Evolutionary conservation across 768 basidiomycete genomes (phyloP).

Genomic region (Russula lepida): DNA sequence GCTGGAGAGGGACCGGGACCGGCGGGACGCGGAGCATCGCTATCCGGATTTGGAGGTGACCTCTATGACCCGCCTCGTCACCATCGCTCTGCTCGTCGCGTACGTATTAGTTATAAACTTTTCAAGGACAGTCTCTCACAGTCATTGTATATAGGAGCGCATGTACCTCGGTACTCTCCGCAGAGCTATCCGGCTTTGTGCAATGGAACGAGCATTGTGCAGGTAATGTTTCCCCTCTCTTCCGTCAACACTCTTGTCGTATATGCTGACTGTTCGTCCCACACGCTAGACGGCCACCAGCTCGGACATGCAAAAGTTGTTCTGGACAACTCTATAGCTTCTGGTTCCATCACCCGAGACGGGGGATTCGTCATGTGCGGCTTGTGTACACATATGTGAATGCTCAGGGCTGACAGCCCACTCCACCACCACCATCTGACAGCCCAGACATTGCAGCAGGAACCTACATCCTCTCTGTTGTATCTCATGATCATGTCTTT

Average conservation of each 20-base stretch:
- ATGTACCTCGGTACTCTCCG: constrained; percentile 27
- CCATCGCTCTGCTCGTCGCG: constrained; percentile 4
- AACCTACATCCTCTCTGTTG: constrained; percentile 59
- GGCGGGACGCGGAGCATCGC: too few relatives aligned
- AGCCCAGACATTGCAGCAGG: constrained; percentile 66
- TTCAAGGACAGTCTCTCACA: neutral
- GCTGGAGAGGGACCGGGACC: too few relatives aligned
- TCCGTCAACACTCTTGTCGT: neutral
- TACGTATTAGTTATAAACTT: neutral
- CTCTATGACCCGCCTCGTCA: constrained; percentile 9
- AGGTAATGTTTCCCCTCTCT: constrained; percentile 30
- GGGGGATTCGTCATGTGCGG: constrained; percentile 65
- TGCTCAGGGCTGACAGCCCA: neutral
- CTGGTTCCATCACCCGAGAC: constrained; percentile 44
- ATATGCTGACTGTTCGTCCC: constrained; percentile 11
- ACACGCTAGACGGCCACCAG: constrained; percentile 22
- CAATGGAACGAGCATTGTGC: constrained; percentile 67
- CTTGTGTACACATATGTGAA: neutral
- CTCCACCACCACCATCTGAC: neutral
- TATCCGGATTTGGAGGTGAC: constrained; percentile 12
- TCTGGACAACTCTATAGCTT: constrained; percentile 50
- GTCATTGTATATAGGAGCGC: neutral
- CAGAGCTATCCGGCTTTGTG: constrained; percentile 54
- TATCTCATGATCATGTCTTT: constrained; percentile 58
- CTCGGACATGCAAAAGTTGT: constrained; percentile 52